Evolutionary conservation across 768 basidiomycete genomes (phyloP), one percentile per base, ranked within the genome.

Genomic region (Stropharia rugosoannulata): DNA sequence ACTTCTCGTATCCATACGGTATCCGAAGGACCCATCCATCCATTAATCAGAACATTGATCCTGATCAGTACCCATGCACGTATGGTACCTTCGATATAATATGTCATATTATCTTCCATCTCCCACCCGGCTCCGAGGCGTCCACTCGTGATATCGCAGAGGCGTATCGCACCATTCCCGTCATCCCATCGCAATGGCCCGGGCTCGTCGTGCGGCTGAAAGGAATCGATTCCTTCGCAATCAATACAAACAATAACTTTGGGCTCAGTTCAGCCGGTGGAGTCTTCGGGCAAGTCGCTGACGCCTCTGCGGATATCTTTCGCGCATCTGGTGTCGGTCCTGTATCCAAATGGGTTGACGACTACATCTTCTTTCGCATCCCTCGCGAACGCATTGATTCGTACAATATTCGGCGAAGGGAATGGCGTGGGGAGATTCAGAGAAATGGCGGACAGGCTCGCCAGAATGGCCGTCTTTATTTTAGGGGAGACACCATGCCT

Each of bases 41-140:
- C 0, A 66, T 76, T 18, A 75, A 75, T 18, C 53, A 54, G 0
- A 11, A 32, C 11, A 68, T 77, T 2, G 44, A 70, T 41, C 53
- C 73, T 0, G 58, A 63, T 8, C n/a, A 64, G 7, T 79, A 69
- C 49, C 77, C 76, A 0, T 74, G 72, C 60, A 74, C 72, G 0
- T 80, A 77, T 76, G 75, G 74, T 0, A 77, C 75, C 0, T 80
- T 80, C 50, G 38, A 59, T 0, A 60, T 68, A 0, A 53, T 76
- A 0, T 68, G 55, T 11, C 51, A 67, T 2, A 32, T 72, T n/a
- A 59, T 76, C 0, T 59, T 47, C 2, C 52, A 55, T 1, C 70
- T 79, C 0, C 76, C 76, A 0, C 72, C 69, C 13, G 69, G 70
- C 0, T 73, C 73, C 0, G 69, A 80, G 59, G 72, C 63, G 0